Evolutionary conservation across 2,329 filamentous ascomycete genomes (phyloP), one percentile per base, ranked within the genome.

Genomic region (Neoarthrinium moseri): DNA sequence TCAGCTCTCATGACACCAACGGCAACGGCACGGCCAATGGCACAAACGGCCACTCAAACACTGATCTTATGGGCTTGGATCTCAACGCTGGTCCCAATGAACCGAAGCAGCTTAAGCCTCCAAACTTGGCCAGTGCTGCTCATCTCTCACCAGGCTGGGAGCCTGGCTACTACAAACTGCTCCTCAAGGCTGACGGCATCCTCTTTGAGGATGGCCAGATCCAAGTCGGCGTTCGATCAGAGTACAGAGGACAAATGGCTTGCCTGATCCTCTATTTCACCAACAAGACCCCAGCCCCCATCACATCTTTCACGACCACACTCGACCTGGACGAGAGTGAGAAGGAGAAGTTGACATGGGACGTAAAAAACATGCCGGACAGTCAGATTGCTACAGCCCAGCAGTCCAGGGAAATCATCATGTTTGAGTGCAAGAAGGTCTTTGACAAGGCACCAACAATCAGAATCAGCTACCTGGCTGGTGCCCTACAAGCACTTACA

Each of bases 111-210:
- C 60, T 77, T 43, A 87, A 86, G 58, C 71, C 80, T 6, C 89
- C 89, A 1, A 99, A 99, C 60, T 78, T 97, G 47, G 94, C 94
- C 27, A 95, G 89, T 58, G 90, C 91, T 11, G 89, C 89, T 11
- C 91, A 97, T 72, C 72, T 99, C 48, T 95, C 91, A 26, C 94
- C 94, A 4, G 91, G 92, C 41, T 99, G 94, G 94, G 89, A 97
- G 60, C 76, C 83, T 53, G 94, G 95, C 6, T 97, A 88, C 69
- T 89, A 92, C 61, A 83, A 84, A 43, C 74, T 99, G 13, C 77
- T 96, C 55, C 81, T 96, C 40, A 79, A 78, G 45, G 71, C 86
- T 0, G 91, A 97, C 63, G 94, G 94, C 45, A 80, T 99, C 7
- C 75, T 99, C 1, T 99, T 96, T 63, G 91, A 99, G 68, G 94